Evolutionary conservation across 768 basidiomycete species (phyloP).

Genomic region (Tricholomella constricta): DNA sequence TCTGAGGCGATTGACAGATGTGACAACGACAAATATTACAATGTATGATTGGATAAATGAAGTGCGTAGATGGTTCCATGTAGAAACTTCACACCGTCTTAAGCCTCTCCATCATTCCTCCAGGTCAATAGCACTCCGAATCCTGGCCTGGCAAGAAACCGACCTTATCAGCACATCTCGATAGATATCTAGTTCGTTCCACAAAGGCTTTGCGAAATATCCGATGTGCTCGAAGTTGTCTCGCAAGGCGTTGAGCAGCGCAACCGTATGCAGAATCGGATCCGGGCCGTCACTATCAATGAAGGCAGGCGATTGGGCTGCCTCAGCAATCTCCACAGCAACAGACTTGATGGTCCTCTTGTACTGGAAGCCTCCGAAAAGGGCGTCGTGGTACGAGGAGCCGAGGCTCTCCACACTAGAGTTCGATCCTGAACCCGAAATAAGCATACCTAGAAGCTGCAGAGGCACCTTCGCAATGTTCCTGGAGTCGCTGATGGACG

Average conservation of each 20-base stretch:
- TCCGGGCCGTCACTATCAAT: constrained; percentile 13
- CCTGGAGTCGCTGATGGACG: constrained; percentile 1
- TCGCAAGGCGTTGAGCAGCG: constrained; percentile 30
- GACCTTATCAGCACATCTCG: constrained; percentile 27
- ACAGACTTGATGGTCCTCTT: constrained; percentile 22
- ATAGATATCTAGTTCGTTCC: constrained; percentile 33
- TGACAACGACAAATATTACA: too few relatives aligned
- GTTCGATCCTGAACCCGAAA: constrained; percentile 2
- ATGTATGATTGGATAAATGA: too few relatives aligned
- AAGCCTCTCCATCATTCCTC: background rate
- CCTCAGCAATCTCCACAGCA: constrained; percentile 31
- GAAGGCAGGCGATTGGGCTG: constrained; percentile 10
- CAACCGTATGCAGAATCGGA: constrained; percentile 23
- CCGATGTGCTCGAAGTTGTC: constrained; percentile 38
- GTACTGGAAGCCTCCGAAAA: background rate
- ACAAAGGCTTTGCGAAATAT: constrained; percentile 31
- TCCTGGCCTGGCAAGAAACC: constrained; percentile 19
- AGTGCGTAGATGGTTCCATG: too few relatives aligned
- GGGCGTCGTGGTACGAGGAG: background rate
- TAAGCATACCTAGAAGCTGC: constrained; percentile 4
- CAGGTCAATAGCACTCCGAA: background rate
- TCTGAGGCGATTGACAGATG: too few relatives aligned
- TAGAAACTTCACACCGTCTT: too few relatives aligned
- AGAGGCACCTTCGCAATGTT: background rate
- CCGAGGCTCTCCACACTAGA: background rate